Evolutionary conservation across 78 protist species (phyloP).

Genomic region (Salpingoeca rosetta): DNA sequence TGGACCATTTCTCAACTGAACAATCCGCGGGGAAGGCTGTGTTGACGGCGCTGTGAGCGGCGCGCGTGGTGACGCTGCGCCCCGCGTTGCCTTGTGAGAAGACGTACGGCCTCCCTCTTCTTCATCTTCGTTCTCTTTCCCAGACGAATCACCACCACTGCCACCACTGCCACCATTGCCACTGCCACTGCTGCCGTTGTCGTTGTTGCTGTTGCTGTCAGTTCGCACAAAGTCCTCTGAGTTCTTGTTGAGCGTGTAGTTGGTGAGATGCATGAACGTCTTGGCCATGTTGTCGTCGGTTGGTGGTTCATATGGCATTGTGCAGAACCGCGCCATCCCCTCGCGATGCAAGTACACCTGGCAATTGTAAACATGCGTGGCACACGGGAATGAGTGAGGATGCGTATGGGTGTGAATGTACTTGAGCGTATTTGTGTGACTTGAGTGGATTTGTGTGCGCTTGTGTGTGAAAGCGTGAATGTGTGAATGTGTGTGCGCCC

Average conservation of each 20-base stretch:
- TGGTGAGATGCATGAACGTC: not conserved
- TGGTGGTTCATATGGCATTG: conserved; percentile 23
- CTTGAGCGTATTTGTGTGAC: too few species aligned
- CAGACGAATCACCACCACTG: too few species aligned
- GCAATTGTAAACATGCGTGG: not conserved
- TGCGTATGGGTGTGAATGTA: not conserved
- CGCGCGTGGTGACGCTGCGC: too few species aligned
- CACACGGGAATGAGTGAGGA: not conserved
- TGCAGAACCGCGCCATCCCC: conserved; percentile 50
- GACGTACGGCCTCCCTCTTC: too few species aligned
- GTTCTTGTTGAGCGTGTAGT: conserved; percentile 5
- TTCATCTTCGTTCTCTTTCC: too few species aligned
- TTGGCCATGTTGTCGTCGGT: not conserved
- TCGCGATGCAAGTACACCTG: conserved; percentile 20
- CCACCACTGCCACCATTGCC: too few species aligned
- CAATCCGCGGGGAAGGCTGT: too few species aligned
- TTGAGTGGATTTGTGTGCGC: too few species aligned
- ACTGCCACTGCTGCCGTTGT: too few species aligned
- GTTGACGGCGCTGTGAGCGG: too few species aligned
- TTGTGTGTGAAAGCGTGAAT: not conserved
- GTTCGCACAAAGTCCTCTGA: not conserved
- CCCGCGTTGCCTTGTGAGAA: too few species aligned
- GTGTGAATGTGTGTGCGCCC: not conserved
- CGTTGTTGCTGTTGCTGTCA: not conserved
- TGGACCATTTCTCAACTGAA: too few species aligned